These are phyloP conservation scores for Achlya hypogyna DNA, from an alignment of 352 stramenopile species.

Conservation along the genomic window DNA sequence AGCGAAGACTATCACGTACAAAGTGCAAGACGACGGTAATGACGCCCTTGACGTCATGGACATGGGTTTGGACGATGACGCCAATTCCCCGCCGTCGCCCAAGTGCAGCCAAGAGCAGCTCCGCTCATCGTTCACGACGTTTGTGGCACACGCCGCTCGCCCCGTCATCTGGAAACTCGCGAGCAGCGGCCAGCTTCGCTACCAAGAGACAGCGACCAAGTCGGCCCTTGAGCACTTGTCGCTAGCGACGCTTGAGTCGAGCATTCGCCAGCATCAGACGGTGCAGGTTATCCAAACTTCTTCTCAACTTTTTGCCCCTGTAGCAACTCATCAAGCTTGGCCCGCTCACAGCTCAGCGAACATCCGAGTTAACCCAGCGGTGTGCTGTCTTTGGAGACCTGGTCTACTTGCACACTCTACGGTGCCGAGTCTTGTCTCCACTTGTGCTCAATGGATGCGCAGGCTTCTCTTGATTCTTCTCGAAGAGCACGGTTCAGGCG, in stretches of 20 bases:
- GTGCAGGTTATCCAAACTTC: background rate
- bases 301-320: background rate
- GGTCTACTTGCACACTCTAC: slow-evolving; percentile 10
- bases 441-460: background rate
- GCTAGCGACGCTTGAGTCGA: background rate
- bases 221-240: background rate
- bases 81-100: background rate
- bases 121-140: background rate
- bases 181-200: background rate
- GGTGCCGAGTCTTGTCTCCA: background rate
- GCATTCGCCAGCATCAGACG: background rate
- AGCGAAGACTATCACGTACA: background rate
- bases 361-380: background rate
- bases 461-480: background rate
- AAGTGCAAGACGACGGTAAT: background rate
- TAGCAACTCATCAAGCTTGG: slow-evolving; percentile 4
- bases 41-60: background rate
- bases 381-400: background rate
- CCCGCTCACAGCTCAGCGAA: background rate
- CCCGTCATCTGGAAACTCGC: background rate
- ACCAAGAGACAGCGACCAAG: background rate
- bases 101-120: background rate
- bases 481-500: background rate
- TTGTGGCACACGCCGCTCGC: background rate
- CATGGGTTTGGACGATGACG: background rate